phyloP scores from a whole-genome alignment of 2,329 filamentous ascomycete species.

The Colletotrichum scovillei region DNA sequence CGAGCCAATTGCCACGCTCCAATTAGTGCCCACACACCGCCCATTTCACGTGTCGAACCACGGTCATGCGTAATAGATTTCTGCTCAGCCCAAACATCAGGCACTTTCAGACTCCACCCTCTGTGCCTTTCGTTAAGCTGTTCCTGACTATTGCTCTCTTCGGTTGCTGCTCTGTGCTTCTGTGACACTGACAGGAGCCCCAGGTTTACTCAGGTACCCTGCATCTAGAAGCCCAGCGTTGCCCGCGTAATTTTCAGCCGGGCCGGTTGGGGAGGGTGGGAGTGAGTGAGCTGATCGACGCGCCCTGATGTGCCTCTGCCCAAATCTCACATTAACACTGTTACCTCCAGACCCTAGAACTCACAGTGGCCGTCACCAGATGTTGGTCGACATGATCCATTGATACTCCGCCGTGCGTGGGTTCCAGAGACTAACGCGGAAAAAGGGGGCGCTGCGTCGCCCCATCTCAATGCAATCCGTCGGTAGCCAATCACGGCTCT shows the following conservation, averaged over 20 bases:
- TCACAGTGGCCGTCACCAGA: conserved; percentile 4
- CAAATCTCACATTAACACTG: no score
- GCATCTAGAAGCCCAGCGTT: not conserved
- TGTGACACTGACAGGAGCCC: conserved; percentile 10
- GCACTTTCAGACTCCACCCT: not conserved
- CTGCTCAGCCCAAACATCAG: conserved; percentile 18
- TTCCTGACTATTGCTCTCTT: not conserved
- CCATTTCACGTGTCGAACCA: conserved; percentile 35
- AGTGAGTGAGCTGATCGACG: conserved; percentile 13
- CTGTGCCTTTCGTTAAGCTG: not conserved
- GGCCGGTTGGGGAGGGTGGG: not conserved
- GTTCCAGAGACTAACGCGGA: not conserved
- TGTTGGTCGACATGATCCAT: conserved; percentile 1
- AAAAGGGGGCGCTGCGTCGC: conserved; percentile 4
- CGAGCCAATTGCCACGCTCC: conserved; percentile 19
- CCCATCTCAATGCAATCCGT: not conserved
- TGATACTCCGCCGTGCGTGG: not conserved
- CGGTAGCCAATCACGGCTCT: conserved; percentile 15
- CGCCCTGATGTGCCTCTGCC: not conserved
- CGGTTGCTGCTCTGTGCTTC: not conserved
- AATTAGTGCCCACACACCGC: conserved; percentile 34
- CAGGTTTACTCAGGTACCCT: not conserved
- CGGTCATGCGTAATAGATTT: conserved; percentile 31
- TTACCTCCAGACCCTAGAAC: not conserved
- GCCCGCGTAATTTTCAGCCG: no score